Percentiles rank a stretch among this genome's conserved stretches.
These are phyloP conservation scores for Mycena floridula DNA, from an alignment of 768 basidiomycete species.

Conservation along the genomic window DNA sequence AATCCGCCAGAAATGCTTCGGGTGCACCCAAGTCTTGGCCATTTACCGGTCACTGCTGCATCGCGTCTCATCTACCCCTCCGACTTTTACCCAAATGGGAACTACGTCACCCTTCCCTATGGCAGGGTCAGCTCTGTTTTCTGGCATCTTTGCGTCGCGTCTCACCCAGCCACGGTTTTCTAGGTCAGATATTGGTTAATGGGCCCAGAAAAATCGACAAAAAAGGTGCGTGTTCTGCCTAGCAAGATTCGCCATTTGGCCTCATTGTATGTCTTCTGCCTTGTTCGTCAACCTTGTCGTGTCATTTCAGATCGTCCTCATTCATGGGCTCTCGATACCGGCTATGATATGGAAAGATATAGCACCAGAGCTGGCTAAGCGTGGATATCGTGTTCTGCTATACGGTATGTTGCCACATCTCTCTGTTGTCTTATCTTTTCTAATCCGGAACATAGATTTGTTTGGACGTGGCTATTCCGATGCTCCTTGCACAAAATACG, in stretches of 20 bases:
- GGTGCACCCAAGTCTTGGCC: conserved; percentile 54
- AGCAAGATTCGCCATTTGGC: not conserved
- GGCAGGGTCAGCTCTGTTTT: conserved; percentile 42
- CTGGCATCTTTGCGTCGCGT: not conserved
- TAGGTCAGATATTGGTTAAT: conserved; percentile 75
- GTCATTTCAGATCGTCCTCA: conserved; percentile 56
- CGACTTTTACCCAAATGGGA: conserved; percentile 56
- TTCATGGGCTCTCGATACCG: conserved; percentile 75
- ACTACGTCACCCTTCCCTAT: conserved; percentile 58
- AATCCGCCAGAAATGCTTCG: conserved; percentile 43
- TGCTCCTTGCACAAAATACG: conserved; percentile 65
- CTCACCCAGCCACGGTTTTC: conserved; percentile 1
- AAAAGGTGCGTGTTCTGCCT: conserved; percentile 32
- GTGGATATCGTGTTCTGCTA: conserved; percentile 67
- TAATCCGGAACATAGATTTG: conserved; percentile 42
- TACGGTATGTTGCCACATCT: conserved; percentile 56
- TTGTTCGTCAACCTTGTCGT: no score
- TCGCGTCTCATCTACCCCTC: conserved; percentile 74
- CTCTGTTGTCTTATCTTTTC: not conserved
- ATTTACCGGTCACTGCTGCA: conserved; percentile 45
- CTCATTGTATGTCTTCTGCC: no score
- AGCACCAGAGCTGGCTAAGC: conserved; percentile 53
- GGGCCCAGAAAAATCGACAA: conserved; percentile 62
- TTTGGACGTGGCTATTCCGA: conserved; percentile 83
- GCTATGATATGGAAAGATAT: conserved; percentile 75